Percentiles rank a stretch among this genome's conserved stretches.
Evolutionary conservation across 768 basidiomycete genomes (phyloP).

Genomic region (Tylopilus sp.): DNA sequence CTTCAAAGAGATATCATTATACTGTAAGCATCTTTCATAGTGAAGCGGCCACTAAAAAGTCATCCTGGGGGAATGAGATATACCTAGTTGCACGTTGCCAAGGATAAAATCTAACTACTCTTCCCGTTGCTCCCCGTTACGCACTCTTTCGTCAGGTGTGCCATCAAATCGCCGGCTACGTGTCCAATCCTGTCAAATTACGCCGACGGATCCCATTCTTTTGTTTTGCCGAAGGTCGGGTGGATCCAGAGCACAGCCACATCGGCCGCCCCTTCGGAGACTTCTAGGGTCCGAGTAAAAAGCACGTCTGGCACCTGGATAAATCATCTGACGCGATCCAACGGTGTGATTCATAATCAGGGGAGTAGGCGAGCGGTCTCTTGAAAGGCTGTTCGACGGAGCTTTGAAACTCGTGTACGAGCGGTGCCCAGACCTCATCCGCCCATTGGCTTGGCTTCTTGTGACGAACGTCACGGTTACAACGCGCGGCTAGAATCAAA

Average conservation of each 20-base stretch:
- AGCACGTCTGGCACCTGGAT: not conserved
- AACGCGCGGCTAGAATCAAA: constrained; percentile 2
- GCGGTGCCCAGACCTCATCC: not conserved
- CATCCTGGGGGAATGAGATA: too few species aligned
- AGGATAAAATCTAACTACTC: not conserved
- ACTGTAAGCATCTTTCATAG: too few species aligned
- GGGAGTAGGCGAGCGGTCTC: constrained; percentile 1
- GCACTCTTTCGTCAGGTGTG: not conserved
- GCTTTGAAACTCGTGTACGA: not conserved
- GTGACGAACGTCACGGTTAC: not conserved
- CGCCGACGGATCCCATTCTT: not conserved
- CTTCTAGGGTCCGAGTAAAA: constrained; percentile 6
- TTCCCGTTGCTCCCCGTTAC: constrained; percentile 1
- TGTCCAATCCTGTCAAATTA: too few species aligned
- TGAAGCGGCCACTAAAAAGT: too few species aligned
- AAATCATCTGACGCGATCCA: not conserved
- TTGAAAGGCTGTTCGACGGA: not conserved
- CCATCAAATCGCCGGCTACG: not conserved
- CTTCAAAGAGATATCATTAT: not conserved
- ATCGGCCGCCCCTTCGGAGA: constrained; percentile 7
- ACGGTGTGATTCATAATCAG: constrained; percentile 11
- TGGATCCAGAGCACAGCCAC: constrained; percentile 14
- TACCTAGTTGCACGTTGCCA: not conserved
- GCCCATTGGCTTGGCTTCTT: not conserved
- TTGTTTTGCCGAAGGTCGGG: constrained; percentile 9